phyloP scores from a whole-genome alignment of 192 early-diverging fungal species.

The Podila minutissima region DNA sequence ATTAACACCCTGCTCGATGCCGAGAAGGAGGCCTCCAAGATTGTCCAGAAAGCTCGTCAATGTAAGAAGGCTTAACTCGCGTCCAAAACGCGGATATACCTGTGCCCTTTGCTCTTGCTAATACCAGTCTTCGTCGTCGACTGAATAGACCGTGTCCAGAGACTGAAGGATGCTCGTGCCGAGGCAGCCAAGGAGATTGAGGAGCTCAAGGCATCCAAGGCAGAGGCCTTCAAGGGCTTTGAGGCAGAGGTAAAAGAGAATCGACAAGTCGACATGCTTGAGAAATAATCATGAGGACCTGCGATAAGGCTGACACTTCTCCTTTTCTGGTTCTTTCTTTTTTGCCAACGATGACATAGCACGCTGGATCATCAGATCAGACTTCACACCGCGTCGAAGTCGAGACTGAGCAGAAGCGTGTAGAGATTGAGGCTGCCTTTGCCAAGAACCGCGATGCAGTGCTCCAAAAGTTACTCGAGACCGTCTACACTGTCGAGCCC shows the following conservation, averaged over 20 bases:
- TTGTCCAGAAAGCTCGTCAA: conserved; percentile 90
- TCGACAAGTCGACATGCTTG: neutral
- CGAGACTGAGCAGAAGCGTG: conserved; percentile 77
- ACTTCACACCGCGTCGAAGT: conserved; percentile 65
- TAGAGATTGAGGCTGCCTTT: conserved; percentile 67
- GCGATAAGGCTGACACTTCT: neutral
- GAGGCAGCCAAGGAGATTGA: conserved; percentile 95
- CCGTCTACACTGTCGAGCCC: conserved; percentile 73
- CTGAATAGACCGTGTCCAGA: conserved; percentile 82
- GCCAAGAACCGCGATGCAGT: conserved; percentile 72
- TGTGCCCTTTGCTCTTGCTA: no score
- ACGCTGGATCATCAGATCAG: conserved; percentile 76
- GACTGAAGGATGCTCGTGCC: conserved; percentile 94
- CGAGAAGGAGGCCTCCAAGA: conserved; percentile 95
- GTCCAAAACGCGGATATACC: neutral
- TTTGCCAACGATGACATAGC: conserved; percentile 53
- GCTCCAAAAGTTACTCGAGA: conserved; percentile 72
- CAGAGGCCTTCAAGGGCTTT: conserved; percentile 79
- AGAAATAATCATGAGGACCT: neutral
- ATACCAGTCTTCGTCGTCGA: neutral
- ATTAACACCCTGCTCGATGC: conserved; percentile 98
- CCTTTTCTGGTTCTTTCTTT: neutral
- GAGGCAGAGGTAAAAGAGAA: conserved; percentile 67
- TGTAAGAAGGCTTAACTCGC: conserved; percentile 62
- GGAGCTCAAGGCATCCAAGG: conserved; percentile 85